Base-by-base conservation (phyloP, 2,329 filamentous ascomycete genomes). In the Fusarium neocosmosporiellum region DNA sequence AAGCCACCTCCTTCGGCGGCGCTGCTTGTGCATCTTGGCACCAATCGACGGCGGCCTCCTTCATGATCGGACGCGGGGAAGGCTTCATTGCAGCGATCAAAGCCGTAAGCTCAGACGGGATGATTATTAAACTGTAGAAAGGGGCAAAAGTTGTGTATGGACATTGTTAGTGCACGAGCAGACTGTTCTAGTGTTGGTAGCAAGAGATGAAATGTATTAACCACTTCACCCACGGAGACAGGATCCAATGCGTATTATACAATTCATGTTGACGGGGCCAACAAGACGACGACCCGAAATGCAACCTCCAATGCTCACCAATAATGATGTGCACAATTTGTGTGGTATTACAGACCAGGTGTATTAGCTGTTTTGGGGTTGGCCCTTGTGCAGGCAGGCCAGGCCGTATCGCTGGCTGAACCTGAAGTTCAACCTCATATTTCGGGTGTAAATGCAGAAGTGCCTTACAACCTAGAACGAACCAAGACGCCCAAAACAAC, bases 371-470 rank as follows among this genome's bases (percentile, higher is more conserved):
- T 66, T 73, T 77, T 75, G 53, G 75, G 75, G 53, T 65, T 77
- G 69, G 65, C 65, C 70, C 71, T 64, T 60, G 70, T 66, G 20
- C 70, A 60, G 65, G 59, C 29, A 39, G 18, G 36, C 50, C 27
- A 33, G 33, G 6, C 16, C 54, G 53, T 39, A 24, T 67, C 33
- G 22, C 66, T 72, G 43, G 65, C 66, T 67, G 63, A 74, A 73
- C 65, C 65, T 65, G 61, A 71, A 53, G 62, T 71, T 70, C 66
- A 76, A 78, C 76, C 73, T 78, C 73, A 78, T 78, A 78, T 78
- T 77, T 77, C 77, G 75, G 74, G 75, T 78, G 72, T 69, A 77
- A 76, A 78, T 77, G 77, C 77, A 78, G 63, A 78, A 75, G 71
- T 78, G 76, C 76, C 76, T 78, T 69, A 75, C 57, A 65, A 70